Conservation (phyloP, 495 filamentous ascomycete species). For the Aspergillus affinis region DNA sequence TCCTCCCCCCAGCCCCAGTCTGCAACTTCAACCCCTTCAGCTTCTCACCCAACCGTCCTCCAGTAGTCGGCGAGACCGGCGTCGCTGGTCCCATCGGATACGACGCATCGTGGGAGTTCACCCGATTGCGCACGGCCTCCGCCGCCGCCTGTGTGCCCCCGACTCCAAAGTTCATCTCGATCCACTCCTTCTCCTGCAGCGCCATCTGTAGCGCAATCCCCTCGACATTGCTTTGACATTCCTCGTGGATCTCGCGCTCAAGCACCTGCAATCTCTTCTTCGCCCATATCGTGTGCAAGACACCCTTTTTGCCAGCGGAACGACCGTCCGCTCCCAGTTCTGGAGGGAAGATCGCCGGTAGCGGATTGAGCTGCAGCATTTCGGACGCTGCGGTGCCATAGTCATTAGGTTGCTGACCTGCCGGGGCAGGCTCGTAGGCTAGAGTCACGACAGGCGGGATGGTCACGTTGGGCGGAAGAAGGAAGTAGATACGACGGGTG, state of each 20-base stretch:
- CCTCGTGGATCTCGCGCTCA: conserved; percentile 66
- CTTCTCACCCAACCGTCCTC: conserved; percentile 67
- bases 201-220: conserved; percentile 80
- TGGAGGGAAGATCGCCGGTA: conserved; percentile 78
- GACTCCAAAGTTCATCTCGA: conserved; percentile 75
- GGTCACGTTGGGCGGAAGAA: conserved; percentile 63
- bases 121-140: conserved; percentile 22
- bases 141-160: conserved; percentile 23
- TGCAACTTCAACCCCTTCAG: conserved; percentile 72
- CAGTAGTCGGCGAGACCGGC: conserved; percentile 62
- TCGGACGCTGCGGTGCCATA: conserved; percentile 19
- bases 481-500: conserved; percentile 68
- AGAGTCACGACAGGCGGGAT: conserved; percentile 71
- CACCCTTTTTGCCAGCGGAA: conserved; percentile 70
- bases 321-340: conserved; percentile 64
- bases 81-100: conserved; percentile 44
- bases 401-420: conserved; percentile 7
- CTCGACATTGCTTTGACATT: conserved; percentile 66
- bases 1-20: conserved; percentile 59
- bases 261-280: conserved; percentile 71
- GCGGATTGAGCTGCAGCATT: conserved; percentile 61
- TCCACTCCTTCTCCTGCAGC: conserved; percentile 75
- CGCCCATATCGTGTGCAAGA: conserved; percentile 80
- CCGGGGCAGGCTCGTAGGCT: conserved; percentile 39
- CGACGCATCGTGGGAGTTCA: conserved; percentile 19